Conservation (phyloP, 345 rosid genomes). For the Eucalyptus sp. region DNA sequence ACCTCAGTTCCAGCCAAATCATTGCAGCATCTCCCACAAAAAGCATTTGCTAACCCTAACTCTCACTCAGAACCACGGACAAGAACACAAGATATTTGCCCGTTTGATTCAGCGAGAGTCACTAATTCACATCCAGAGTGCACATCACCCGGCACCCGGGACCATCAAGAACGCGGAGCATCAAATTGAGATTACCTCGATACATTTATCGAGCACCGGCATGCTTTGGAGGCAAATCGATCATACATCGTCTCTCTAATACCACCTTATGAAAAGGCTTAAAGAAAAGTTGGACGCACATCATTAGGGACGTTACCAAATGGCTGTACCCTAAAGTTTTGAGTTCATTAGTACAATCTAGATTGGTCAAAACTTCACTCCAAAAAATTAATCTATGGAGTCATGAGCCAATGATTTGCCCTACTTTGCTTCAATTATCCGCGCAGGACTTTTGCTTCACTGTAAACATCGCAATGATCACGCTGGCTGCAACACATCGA, state of each 20-base stretch:
- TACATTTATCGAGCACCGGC: neutral
- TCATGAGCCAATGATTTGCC: neutral
- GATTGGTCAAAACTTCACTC: neutral
- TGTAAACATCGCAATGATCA: neutral
- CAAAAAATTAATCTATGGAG: neutral
- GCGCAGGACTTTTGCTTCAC: neutral
- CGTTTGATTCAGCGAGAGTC: neutral
- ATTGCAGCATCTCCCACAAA: neutral
- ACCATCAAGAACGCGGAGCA: neutral
- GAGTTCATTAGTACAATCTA: neutral
- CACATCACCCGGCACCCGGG: neutral
- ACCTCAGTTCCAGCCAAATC: neutral
- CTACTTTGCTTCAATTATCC: neutral
- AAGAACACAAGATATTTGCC: neutral
- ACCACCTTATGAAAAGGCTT: neutral
- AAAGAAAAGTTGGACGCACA: neutral
- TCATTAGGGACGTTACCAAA: neutral
- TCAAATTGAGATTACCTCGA: neutral
- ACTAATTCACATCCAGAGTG: neutral
- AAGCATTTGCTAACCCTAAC: neutral
- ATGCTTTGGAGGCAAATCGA: neutral
- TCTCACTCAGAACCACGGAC: neutral
- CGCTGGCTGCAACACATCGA: neutral
- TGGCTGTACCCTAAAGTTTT: neutral
- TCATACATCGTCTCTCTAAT: neutral